Percentiles rank a stretch among this genome's conserved stretches.
Conservation (phyloP, 225 moss, liverwort and hornwort species). For the Climacium dendroides region DNA sequence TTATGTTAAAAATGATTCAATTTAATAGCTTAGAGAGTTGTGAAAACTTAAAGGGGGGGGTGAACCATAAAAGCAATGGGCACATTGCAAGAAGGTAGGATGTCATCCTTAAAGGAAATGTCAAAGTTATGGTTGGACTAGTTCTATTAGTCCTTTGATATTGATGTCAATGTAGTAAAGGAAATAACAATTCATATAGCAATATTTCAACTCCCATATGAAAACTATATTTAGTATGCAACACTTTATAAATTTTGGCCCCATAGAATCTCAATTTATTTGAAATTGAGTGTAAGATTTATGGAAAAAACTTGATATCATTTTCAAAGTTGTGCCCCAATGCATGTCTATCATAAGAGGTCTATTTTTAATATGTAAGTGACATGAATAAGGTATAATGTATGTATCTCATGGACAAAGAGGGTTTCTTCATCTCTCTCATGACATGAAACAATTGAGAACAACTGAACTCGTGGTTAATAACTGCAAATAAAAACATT, state of each 20-base stretch:
- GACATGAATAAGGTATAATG: neutral
- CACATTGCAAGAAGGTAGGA: neutral
- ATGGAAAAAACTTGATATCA: neutral
- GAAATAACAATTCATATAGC: neutral
- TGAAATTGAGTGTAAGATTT: neutral
- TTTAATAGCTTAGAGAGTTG: neutral
- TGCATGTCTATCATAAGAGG: neutral
- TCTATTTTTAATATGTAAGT: neutral
- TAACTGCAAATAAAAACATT: neutral
- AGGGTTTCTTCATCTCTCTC: neutral
- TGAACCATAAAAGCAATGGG: neutral
- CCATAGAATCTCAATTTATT: neutral
- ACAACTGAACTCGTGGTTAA: neutral
- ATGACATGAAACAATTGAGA: neutral
- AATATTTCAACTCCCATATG: neutral
- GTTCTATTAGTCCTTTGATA: neutral
- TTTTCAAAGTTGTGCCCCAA: neutral
- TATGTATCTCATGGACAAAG: accelerated
- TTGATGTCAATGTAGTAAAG: neutral
- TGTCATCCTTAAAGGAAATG: neutral
- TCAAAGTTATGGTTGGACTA: neutral
- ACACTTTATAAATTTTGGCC: neutral
- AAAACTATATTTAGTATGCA: neutral
- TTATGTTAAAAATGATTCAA: neutral
- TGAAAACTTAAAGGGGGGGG: neutral